Evolutionary conservation across 768 basidiomycete species (phyloP), one percentile per base, ranked within the genome.

Genomic region (Galerina sulciceps): DNA sequence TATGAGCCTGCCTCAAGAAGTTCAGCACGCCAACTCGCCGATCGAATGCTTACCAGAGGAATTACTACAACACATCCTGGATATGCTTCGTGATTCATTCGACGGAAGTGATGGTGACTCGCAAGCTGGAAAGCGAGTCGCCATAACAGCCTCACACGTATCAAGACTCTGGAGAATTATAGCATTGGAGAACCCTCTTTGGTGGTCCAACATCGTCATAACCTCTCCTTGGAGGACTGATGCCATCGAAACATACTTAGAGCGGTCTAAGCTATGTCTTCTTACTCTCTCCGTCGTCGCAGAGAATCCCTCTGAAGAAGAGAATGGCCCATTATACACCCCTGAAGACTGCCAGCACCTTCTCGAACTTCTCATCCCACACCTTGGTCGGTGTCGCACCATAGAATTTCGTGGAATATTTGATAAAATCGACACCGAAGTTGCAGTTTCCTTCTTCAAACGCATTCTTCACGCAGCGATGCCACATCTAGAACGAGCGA

Each of bases 331-430:
- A 17, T n/a, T 48, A 34, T 0, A 2, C 45, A 58, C 38, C 5
- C 9, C 46, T 15, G 15, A 13, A 38, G 22, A 35, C 20, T 17
- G 14, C 47, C 18, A 45, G 40, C 35, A 55, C 18, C 31, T 49
- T 10, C 41, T 44, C n/a, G 37, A 49, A 37, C 34, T 53, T n/a
- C 47, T 45, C 23, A 8, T 38, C 5, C 61, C 57, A 3, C 47
- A 58, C 20, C 43, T 58, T 13, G 36, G 40, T 18, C 61, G 61
- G 8, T 62, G 61, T 56, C 56, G 57, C 6, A 26, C 22, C 6
- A 23, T 62, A 37, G 38, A 51, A 4, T 8, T 62, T 6, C 20
- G 46, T 6, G 60, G 55, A 6, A n/a, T 61, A 2, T 45, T 54
- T 18, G 13, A 26, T 1, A 35, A 42, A 2, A 15, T 15, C 9